Base-by-base conservation (phyloP, 176 grass and related monocot genomes). In the Oryza nivara region DNA sequence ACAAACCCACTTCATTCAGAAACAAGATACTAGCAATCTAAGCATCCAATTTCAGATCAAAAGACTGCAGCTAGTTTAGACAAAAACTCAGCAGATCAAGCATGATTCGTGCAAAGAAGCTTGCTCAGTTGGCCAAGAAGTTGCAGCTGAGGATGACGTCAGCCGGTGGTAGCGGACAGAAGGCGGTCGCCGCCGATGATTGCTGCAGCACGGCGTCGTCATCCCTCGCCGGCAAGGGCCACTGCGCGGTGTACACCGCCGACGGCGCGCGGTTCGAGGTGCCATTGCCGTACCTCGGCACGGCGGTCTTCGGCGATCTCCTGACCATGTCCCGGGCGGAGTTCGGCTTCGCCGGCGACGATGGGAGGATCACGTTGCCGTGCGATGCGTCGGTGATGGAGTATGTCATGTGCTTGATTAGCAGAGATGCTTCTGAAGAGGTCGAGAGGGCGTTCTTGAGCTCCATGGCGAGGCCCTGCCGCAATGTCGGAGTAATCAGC, bases 391-490 rank as follows among this genome's bases (percentile, higher is more conserved):
- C 26, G 0, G 81, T 77, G 30, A 75, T 92, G 75, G 85, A 95
- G 34, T 90, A 95, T 19, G 80, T 69, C 0, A 26, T 92, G 67
- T 84, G 73, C 4, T 78, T 92, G 85, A 11, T 95, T 20, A 76
- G 80, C 5, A 76, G 84, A 79, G 78, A 79, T 10, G 67, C 80
- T 0, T 86, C 89, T 1, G 11, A 83, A 69, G 90, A 90, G 23
- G 82, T 92, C 1, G 85, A 86, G 74, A 87, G 75, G n/a, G 86
- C 80, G 6, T 67, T 93, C 69, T 56, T 91, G 71, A 87, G 84
- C 77, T 87, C 84, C 58, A 81, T 94, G 56, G 58, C 70, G 9
- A 70, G 85, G 46, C 77, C 67, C 66, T 81, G 76, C 78, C 20
- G 70, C 74, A 20, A 68, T 52, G 70, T 25, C 5, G 15, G 12